Base-by-base conservation (phyloP, 1,139 yeast species). In the Diutina scorzettiae region DNA sequence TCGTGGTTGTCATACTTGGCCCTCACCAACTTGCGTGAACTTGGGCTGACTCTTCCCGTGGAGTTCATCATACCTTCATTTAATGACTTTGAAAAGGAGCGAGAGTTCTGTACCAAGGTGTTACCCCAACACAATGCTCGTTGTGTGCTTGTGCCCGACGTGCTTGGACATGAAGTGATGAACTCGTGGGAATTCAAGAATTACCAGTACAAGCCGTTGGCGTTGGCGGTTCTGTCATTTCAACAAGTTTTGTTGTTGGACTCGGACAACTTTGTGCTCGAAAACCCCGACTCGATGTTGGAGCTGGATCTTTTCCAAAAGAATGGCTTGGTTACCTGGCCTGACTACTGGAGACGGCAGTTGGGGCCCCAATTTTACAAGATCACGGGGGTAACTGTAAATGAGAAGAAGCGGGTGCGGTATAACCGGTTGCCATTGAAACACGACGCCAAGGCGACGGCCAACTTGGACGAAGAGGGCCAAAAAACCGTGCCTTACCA, bases 1-100 rank as follows among this genome's bases (percentile, higher is more conserved):
- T 66, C 77, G 48, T 76, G 78, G 56, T 63, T 77, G 42, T 72
- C 76, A 5, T 56, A 75, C 21, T 55, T 73, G 6, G 71, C 78
- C n/a, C 67, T 78, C 41, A 69, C 71, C 52, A 64, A 74, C 32
- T 56, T 77, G 43, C 63, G 85, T 52, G 63, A 66, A 42, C 52
- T 66, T 5, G 81, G 81, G 3, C 70, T 80, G 2, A 62, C 63
- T 31, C 54, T 77, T 43, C 84, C 84, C 0, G 69, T 78, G 21
- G 84, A 78, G 54, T 70, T 78, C 27, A 57, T 64, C 23, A 46
- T 64, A 8, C 67, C 68, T 5, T 49, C 53, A 31, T 51, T 51
- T 25, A 28, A 41, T 5, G 68, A 63, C 42, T 62, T 51, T 45
- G 64, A 63, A 46, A 45, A 53, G 19, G 39, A 34, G 14, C 39